Evolutionary conservation across 2,329 filamentous ascomycete species (phyloP), one percentile per base, ranked within the genome.

Genomic region (Daldinia sp.): DNA sequence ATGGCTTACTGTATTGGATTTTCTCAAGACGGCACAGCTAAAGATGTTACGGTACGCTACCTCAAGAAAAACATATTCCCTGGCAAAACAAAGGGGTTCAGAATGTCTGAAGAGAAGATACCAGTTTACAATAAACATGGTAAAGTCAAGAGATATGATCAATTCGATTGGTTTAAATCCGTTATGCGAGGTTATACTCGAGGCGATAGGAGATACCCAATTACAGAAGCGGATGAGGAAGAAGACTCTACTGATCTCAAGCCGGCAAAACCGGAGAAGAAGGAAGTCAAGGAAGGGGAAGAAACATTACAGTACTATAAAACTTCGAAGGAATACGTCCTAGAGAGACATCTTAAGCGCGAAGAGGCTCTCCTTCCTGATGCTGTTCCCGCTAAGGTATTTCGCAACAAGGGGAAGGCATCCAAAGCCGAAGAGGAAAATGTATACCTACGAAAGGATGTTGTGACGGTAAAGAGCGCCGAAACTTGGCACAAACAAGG

Each of bases 401-500:
- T 98, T 76, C 87, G 82, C 3, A 87, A 87, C 62, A 89, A 88
- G 47, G 89, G 86, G 8, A 97, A 94, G 76, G 90, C 89, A 11
- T 87, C 87, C 43, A 90, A 89, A 47, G 79, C 85, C 2, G 90
- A 90, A 43, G 86, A 91, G 61, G 93, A 97, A 74, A 88, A 92
- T 0, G 93, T 98, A 0, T 98, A 88, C 73, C 84, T 84, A 0
- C 88, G 94, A 30, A 85, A 86, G 54, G 94, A 98, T 68, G 87
- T 98, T 0, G 87, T 94, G 2, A 83, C 85, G 35, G 96, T 96
- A 75, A 94, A 97, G 76, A 96, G 92, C 25, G 90, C 91, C 1
- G 95, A 99, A 75, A 97, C 92, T 1, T 99, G 95, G 95, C 95
- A 98, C 75, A 97, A 97, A 75, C 94, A 97, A 80, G 95, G 95